A percentile compares a stretch with the other conserved stretches of the same genome.
Conservation (phyloP, 352 stramenopile genomes). For the Peronosclerospora sorghi region DNA sequence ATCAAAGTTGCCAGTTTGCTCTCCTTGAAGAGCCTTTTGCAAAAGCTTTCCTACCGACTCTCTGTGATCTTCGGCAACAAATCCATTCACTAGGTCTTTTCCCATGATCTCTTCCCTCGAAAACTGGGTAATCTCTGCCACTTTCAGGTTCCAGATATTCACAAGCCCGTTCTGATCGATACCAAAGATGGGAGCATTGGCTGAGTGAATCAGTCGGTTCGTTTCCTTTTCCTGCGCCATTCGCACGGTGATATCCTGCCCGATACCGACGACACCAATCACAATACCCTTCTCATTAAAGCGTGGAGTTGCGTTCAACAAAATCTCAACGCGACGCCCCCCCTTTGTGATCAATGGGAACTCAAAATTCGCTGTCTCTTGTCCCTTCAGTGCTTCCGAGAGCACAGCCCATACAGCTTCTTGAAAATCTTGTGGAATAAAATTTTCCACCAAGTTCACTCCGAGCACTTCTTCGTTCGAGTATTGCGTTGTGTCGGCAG, state of each 20-base stretch:
- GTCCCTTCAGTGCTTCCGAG: slow-evolving; percentile 43
- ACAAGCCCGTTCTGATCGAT: slow-evolving; percentile 45
- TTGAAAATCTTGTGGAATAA: slow-evolving; percentile 76
- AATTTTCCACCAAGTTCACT: slow-evolving; percentile 79
- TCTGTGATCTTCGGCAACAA: slow-evolving; percentile 21
- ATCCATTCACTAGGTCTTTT: slow-evolving; percentile 46
- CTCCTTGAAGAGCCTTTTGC: slow-evolving; percentile 27
- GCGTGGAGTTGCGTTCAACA: slow-evolving; percentile 46
- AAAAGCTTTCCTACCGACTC: slow-evolving; percentile 7
- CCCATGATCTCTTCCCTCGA: slow-evolving; percentile 66
- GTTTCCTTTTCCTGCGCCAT: slow-evolving; percentile 40
- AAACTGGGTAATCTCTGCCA: slow-evolving; percentile 60
- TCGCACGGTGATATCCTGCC: slow-evolving; percentile 31
- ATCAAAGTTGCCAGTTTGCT: slow-evolving; percentile 42
- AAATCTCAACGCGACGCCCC: slow-evolving; percentile 35
- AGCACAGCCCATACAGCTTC: slow-evolving; percentile 48
- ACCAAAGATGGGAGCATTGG: slow-evolving; percentile 48
- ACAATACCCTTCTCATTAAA: slow-evolving; percentile 62
- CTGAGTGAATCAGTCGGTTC: slow-evolving; percentile 26
- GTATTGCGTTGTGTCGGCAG: slow-evolving; percentile 85
- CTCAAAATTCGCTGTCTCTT: slow-evolving; percentile 77
- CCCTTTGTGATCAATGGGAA: slow-evolving; percentile 55
- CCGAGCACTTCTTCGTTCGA: slow-evolving; percentile 82
- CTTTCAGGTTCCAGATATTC: slow-evolving; percentile 71
- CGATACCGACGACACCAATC: slow-evolving; percentile 37